Base-by-base conservation (phyloP, 2,329 filamentous ascomycete genomes). In the Didymella glomerata region DNA sequence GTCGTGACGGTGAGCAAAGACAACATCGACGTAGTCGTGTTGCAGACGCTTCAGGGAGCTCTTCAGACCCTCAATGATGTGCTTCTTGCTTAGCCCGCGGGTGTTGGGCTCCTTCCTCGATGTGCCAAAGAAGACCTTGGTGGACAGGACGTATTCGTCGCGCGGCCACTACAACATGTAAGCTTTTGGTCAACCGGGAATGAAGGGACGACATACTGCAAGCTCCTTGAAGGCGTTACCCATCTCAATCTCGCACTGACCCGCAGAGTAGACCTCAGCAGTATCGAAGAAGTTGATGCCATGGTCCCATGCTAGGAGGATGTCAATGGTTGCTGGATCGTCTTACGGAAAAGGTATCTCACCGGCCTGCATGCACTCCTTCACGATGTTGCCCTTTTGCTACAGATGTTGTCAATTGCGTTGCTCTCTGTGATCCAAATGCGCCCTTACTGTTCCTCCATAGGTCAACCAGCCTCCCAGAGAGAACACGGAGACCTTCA, bases 11-110 rank as follows among this genome's bases (percentile, higher is more conserved):
- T 89, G 86, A 3, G 86, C 86, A 54, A 88, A 85, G 36, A 88
- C 82, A 44, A 89, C 78, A 71, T 89, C 87, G 53, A 89, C 87
- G 68, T 91, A 91, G n/a, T 84, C 83, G 53, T 85, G 81, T 68
- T 88, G 81, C 49, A 90, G 80, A 27, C 88, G 81, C 64, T 81
- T 77, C n/a, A 88, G 76, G 2, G 81, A 85, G 71, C 79, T 80
- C 77, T 87, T 85, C 52, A 87, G 76, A 30, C 85, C 86, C 75
- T 88, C 81, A n/a, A 83, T 76, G 48, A 83, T 79, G 73, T 83
- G 81, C 77, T 83, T 83, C 71, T 76, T 78, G 55, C 77, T 80
- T 38, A 83, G 71, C 50, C 81, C 81, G 40, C 80, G 68, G 28
- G 81, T 84, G 73, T 84, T 84, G 57, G 84, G 84, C 76, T 87